Evolutionary conservation across 768 basidiomycete species (phyloP), one percentile per base, ranked within the genome.

Genomic region (Russula lepida): DNA sequence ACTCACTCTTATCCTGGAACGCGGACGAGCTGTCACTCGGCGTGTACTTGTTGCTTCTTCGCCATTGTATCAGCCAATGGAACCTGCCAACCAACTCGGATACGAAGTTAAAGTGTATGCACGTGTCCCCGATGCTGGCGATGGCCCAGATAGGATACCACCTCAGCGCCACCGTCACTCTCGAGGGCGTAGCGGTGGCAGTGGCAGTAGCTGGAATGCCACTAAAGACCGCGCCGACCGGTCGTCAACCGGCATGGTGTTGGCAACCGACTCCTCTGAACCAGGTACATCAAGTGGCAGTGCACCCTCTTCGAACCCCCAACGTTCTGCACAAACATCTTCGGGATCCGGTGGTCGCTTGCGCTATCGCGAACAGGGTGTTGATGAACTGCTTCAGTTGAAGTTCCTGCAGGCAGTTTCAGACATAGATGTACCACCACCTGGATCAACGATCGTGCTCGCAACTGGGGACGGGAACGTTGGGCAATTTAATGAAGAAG

Each of bases 391-490:
- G 27, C 74, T 98, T 53, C 94, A 97, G 72, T 78, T 98, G 60
- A 97, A 98, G 71, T 78, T 98, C 32, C 86, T 94, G 66, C 92
- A 95, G 70, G 86, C 87, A 12, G 77, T 98, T 54, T 84, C 87
- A 11, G 83, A 81, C 47, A 79, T 81, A 7, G 88, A 91, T 63
- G 75, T 79, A 1, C 84, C 82, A 2, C 84, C 84, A 0, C 68
- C 75, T 12, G 81, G 83, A 2, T 81, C 85, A 13, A 92, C 90
- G 21, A 89, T 97, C 67, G 87, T 97, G 48, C 81, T 98, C 46
- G 95, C 92, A 0, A 97, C 95, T 0, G 95, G 95, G 5, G 95
- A 98, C 71, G 93, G 92, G 25, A 91, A 92, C 68, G 86, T 88
- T 11, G 89, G 90, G 6, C 89, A 95, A 70, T 97, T 95, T 71